Base-by-base conservation (phyloP, 75 land plant genomes). In the Selaginella tamariscina region DNA sequence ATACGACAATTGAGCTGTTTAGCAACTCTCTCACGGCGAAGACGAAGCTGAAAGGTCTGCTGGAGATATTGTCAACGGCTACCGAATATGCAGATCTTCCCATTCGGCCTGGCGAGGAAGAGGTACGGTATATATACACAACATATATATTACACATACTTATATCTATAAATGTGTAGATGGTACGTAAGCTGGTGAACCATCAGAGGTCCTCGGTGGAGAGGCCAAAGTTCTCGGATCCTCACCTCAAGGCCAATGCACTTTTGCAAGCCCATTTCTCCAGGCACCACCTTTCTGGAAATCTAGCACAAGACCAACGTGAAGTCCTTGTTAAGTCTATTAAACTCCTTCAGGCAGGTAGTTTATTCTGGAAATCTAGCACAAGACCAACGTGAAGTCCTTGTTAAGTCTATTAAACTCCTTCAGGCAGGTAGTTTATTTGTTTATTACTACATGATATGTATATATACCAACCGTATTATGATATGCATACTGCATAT, bases 41-140 rank as follows among this genome's bases (percentile, higher is more conserved):
- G 77, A 86, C 95, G 29, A 89, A 81, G 76, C 72, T 84, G 82
- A 89, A 86, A 79, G 95, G 90, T 65, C 79, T 89, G 55, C 69
- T 86, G 65, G 90, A 89, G 60, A 81, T 89, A 62, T 74, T 86
- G 29, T 71, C 90, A 32, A 82, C 90, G 32, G 96, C 96, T 27
- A 80, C 87, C 22, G 96, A 90, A 68, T 90, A 87, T 71, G 74
- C 83, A 31, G 78, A 77, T 2, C 81, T 90, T 15, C 96, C 91
- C 5, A 81, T 84, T 56, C 66, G 96, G 56, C 96, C 96, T 26
- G 96, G 96, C 0, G 96, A 90, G 68, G 96, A 90, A 49, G 96
- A 90, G n/a, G n/a, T n/a, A n/a, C n/a, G n/a, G n/a, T n/a, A n/a
- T n/a, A n/a, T n/a, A n/a, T n/a, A n/a, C n/a, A n/a, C n/a, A n/a